Evolutionary conservation across 2,329 filamentous ascomycete genomes (phyloP), one percentile per base, ranked within the genome.

Genomic region (Penicillium olsonii): DNA sequence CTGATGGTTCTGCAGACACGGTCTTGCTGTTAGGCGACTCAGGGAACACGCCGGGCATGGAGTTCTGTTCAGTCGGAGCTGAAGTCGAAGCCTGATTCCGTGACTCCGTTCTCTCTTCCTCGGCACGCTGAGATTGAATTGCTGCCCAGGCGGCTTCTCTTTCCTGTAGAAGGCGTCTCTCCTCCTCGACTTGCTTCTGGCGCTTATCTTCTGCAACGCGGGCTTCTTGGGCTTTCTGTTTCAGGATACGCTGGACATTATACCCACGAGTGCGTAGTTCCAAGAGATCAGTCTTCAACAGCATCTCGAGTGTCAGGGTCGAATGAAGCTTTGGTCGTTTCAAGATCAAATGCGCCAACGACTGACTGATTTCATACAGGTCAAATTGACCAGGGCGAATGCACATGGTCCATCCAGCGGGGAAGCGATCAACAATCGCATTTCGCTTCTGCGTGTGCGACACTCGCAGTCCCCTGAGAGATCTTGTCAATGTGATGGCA

Each of bases 191-290:
- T 29, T 88, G 64, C 63, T 86, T 86, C 63, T 87, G 85, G 41
- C 88, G 82, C 67, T 90, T 85, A 61, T 88, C 87, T 64, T 96
- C 92, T 0, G 90, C 91, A 56, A 97, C 85, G 44, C 89, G 84
- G 5, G 90, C 89, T 69, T 97, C 91, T 2, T 89, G 88, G 17
- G 88, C 90, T 73, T 95, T 95, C 45, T 87, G 87, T 31, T 90
- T 84, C 18, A 99, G 78, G 54, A 99, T 97, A 42, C 94, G 87
- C 64, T 96, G 90, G 33, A 99, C 94, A 59, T 99, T 97, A 77
- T 96, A 97, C 2, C 94, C 94, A 56, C 94, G 90, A 52, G 85
- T 84, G 61, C 90, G 86, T 34, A 99, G 75, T 43, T 92, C 86
- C 39, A 88, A 82, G 19, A 99, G 78, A 60, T 92, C 90, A 8